Percentiles rank a stretch among this genome's conserved stretches.
phyloP scores from a whole-genome alignment of 805 yeast species.

The Suhomyces vadensis region DNA sequence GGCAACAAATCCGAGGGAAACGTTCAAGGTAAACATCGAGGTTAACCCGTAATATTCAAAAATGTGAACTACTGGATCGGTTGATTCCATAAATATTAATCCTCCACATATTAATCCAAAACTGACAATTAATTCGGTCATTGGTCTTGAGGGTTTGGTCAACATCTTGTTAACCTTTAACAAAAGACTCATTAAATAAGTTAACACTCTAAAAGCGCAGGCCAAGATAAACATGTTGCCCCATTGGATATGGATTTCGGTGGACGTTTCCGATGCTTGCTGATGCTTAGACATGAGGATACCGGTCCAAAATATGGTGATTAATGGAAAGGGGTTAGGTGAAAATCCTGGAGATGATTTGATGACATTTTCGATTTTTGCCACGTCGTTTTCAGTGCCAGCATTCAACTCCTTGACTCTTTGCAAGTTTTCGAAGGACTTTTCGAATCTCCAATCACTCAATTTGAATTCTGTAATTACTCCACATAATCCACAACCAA shows the following conservation, averaged over 20 bases:
- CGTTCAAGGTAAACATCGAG: constrained; percentile 87
- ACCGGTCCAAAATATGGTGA: constrained; percentile 96
- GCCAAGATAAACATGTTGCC: constrained; percentile 83
- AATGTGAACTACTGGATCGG: constrained; percentile 81
- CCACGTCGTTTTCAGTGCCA: constrained; percentile 10
- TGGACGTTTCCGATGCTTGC: constrained; percentile 77
- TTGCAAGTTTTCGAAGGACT: constrained; percentile 27
- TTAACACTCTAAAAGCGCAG: constrained; percentile 69
- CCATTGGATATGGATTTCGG: constrained; percentile 88
- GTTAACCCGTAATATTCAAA: constrained; percentile 82
- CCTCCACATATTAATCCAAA: constrained; percentile 89
- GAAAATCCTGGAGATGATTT: constrained; percentile 71
- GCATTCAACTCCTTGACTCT: constrained; percentile 3
- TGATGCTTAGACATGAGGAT: constrained; percentile 91
- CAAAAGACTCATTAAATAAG: constrained; percentile 59
- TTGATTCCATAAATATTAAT: constrained; percentile 85
- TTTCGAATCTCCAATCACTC: constrained; percentile 57
- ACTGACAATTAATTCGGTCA: constrained; percentile 79
- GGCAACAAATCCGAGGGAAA: constrained; percentile 76
- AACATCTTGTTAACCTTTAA: constrained; percentile 22
- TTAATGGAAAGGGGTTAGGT: constrained; percentile 92
- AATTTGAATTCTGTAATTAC: constrained; percentile 72
- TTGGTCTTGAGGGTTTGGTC: constrained; percentile 55
- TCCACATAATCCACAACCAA: constrained; percentile 94
- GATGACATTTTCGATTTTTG: not conserved